Conservation (phyloP, 139 green algal species). For the Ettlia oleoabundans region DNA sequence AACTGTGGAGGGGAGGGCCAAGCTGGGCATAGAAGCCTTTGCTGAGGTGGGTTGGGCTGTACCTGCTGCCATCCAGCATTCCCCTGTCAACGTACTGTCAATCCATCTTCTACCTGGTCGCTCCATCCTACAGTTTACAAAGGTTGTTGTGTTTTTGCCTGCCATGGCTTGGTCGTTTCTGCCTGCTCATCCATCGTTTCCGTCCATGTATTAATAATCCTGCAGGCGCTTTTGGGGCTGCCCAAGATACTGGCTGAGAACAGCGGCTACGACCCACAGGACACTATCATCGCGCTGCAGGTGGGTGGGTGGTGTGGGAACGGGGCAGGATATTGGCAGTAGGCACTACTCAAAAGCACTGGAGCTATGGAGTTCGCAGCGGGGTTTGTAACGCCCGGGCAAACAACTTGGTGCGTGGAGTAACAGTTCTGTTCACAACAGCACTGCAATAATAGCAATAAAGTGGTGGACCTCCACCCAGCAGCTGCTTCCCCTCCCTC, state of each 20-base stretch:
- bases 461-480: no score
- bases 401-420: no score
- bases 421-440: no score
- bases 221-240: slow-evolving; percentile 86
- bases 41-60: slow-evolving; percentile 67
- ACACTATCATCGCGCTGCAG: slow-evolving; percentile 85
- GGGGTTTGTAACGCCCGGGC: no score
- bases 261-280: slow-evolving; percentile 90
- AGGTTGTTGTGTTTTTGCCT: neutral
- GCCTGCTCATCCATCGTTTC: neutral
- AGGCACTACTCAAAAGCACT: no score
- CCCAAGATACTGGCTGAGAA: slow-evolving; percentile 98
- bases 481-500: no score
- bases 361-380: no score
- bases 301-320: slow-evolving; percentile 29
- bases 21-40: slow-evolving; percentile 97
- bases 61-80: neutral
- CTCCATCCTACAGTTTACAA: no score
- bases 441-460: no score
- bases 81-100: no score
- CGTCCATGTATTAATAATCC: neutral
- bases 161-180: neutral
- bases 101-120: no score
- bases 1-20: slow-evolving; percentile 63
- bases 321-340: no score